phyloP scores from a whole-genome alignment of 305 asterid species.

The Fraxinus platypoda region DNA sequence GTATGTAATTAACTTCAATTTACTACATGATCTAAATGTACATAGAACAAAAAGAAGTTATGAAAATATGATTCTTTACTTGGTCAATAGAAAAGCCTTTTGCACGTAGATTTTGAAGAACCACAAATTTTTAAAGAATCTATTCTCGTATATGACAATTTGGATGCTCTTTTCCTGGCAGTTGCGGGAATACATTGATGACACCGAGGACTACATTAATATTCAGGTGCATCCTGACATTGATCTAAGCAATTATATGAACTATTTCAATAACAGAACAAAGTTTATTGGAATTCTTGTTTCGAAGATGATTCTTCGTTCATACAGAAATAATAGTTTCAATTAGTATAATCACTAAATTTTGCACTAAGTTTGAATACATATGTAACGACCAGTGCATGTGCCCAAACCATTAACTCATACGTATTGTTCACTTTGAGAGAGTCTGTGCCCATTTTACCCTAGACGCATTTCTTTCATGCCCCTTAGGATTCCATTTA shows the following conservation, averaged over 20 bases:
- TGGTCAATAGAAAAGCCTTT: neutral
- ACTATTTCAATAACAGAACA: neutral
- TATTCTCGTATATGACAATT: neutral
- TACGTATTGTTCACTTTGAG: neutral
- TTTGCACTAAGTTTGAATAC: neutral
- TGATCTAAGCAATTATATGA: neutral
- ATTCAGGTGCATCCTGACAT: conserved; percentile 59
- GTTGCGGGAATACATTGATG: conserved; percentile 86
- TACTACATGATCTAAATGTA: neutral
- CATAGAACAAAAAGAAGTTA: neutral
- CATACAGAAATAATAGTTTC: neutral
- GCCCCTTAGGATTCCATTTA: neutral
- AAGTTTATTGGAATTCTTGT: neutral
- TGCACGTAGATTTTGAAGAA: neutral
- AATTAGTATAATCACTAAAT: neutral
- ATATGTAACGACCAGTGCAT: neutral
- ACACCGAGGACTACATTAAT: conserved; percentile 92
- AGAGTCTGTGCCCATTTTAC: too few relatives aligned
- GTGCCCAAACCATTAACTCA: neutral
- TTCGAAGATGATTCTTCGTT: neutral
- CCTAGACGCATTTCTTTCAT: too few relatives aligned
- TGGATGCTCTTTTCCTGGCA: conserved; percentile 22
- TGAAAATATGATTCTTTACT: neutral
- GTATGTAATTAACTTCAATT: conserved; percentile 34
- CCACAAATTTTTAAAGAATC: neutral